These are phyloP conservation scores for Jaltomata sinuosa DNA, from an alignment of 257 asterid genomes.

Conservation along the genomic window DNA sequence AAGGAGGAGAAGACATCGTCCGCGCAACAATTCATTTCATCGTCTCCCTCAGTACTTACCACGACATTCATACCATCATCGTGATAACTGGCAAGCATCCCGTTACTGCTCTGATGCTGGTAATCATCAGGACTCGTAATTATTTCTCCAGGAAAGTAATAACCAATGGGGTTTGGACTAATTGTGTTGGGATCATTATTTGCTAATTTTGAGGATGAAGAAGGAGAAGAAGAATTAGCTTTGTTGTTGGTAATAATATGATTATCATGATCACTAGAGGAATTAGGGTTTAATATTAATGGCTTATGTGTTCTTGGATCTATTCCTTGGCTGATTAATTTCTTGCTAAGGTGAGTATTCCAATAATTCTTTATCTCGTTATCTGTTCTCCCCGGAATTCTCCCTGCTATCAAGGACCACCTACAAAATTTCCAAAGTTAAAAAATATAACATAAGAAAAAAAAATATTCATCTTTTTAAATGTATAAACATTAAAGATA, in stretches of 20 bases:
- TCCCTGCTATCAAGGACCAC: slow-evolving; percentile 79
- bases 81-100: background rate
- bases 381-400: slow-evolving; percentile 69
- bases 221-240: background rate
- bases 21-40: slow-evolving; percentile 9
- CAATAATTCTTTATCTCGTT: slow-evolving; percentile 70
- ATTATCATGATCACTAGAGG: background rate
- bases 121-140: background rate
- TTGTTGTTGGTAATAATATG: background rate
- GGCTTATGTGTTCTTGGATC: slow-evolving; percentile 77
- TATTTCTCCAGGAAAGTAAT: background rate
- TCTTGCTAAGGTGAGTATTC: slow-evolving; percentile 63
- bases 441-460: no score
- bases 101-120: background rate
- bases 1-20: slow-evolving; percentile 53
- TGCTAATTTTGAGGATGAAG: background rate
- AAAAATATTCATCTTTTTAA: no score
- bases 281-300: slow-evolving; percentile 7
- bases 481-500: no score
- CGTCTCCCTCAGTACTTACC: slow-evolving; percentile 4
- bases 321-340: slow-evolving; percentile 62
- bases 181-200: background rate
- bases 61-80: background rate
- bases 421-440: slow-evolving; percentile 1
- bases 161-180: background rate